phyloP scores from a whole-genome alignment of 768 basidiomycete genomes.

The Agrocybe pediades region DNA sequence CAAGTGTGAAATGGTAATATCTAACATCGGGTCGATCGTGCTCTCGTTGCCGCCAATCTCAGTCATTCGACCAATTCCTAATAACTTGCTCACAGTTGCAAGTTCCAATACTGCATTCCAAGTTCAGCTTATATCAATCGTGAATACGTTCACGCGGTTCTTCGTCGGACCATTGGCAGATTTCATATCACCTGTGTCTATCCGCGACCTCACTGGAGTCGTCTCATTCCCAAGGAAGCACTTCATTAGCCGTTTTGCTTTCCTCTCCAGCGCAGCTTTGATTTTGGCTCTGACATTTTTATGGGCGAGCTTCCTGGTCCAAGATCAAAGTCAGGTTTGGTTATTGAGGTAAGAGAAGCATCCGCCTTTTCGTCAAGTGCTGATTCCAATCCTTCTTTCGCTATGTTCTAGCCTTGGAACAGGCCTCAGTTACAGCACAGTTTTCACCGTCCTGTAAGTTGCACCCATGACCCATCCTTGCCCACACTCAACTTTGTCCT shows the following conservation, averaged over 20 bases:
- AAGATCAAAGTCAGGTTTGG: constrained; percentile 61
- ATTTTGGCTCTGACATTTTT: constrained; percentile 52
- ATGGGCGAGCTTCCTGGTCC: constrained; percentile 55
- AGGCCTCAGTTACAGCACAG: constrained; percentile 68
- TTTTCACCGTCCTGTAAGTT: constrained; percentile 73
- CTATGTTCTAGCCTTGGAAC: constrained; percentile 51
- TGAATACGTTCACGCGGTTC: constrained; percentile 74
- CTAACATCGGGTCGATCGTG: constrained; percentile 79
- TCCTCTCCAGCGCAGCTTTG: constrained; percentile 51
- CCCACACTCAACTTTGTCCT: constrained; percentile 5
- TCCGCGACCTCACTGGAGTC: constrained; percentile 38
- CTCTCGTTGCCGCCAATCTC: constrained; percentile 53
- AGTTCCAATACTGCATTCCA: constrained; percentile 54
- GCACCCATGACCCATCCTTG: background rate
- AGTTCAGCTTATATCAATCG: constrained; percentile 68
- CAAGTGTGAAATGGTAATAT: constrained; percentile 81
- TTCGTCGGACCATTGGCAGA: constrained; percentile 72
- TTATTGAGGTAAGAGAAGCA: constrained; percentile 59
- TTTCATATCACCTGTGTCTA: constrained; percentile 63
- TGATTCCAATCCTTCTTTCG: background rate
- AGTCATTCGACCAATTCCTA: constrained; percentile 9
- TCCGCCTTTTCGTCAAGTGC: background rate
- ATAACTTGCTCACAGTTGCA: constrained; percentile 20
- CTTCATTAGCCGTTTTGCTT: constrained; percentile 60
- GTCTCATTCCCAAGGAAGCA: constrained; percentile 46